These are phyloP conservation scores for Cochlearia excelsa DNA, from an alignment of 345 rosid species.

Conservation along the genomic window DNA sequence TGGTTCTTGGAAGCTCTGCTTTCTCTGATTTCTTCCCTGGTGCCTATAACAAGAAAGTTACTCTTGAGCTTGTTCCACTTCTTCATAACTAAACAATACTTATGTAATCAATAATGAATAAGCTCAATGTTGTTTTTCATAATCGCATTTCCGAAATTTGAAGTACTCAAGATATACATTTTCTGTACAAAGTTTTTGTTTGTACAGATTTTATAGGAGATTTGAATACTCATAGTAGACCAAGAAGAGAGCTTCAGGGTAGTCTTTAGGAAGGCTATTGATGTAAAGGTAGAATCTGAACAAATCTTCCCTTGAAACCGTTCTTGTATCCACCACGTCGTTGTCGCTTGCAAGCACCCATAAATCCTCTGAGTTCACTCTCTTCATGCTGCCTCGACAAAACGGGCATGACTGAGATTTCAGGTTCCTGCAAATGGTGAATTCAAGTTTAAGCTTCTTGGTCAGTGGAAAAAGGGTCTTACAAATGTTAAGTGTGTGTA, in stretches of 20 bases:
- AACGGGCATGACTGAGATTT: conserved; percentile 97
- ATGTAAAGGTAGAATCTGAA: conserved; percentile 79
- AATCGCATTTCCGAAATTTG: no score
- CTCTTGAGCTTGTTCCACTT: no score
- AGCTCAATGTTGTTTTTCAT: no score
- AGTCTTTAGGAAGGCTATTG: conserved; percentile 78
- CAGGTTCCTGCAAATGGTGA: conserved; percentile 50
- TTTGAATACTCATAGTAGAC: conserved; percentile 72
- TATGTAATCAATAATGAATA: no score
- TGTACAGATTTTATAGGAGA: conserved; percentile 22
- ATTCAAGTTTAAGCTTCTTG: background rate
- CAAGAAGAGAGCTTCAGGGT: conserved; percentile 80
- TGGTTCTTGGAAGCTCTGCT: no score
- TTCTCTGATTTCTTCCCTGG: no score
- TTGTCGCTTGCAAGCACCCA: conserved; percentile 93
- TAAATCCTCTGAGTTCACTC: conserved; percentile 93
- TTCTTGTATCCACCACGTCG: conserved; percentile 76
- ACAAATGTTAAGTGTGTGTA: conserved; percentile 29
- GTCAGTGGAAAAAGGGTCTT: background rate
- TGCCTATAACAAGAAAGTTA: no score
- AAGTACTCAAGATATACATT: no score
- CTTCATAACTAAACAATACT: no score
- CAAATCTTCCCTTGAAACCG: conserved; percentile 67
- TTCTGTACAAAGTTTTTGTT: conserved; percentile 33
- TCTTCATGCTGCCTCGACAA: conserved; percentile 90